A percentile compares a stretch with the other conserved stretches of the same genome.
These are phyloP conservation scores for Ogataea corticis DNA, from an alignment of 805 yeast genomes.

Conservation along the genomic window DNA sequence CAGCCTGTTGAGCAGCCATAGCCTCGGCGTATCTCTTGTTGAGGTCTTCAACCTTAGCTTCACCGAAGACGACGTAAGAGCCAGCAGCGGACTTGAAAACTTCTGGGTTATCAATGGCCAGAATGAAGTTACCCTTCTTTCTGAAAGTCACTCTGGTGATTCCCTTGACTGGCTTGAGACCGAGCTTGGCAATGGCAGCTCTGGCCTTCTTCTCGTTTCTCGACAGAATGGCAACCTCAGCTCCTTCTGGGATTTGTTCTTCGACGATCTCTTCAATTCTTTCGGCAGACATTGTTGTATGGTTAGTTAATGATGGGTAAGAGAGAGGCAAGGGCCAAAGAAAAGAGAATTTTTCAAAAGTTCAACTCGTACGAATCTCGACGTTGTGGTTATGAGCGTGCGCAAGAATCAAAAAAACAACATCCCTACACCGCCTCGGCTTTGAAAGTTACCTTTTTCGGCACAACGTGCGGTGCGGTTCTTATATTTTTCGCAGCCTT, in stretches of 20 bases:
- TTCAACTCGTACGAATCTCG: not conserved
- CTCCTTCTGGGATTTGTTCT: slow-evolving; percentile 72
- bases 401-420: not conserved
- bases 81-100: slow-evolving; percentile 93
- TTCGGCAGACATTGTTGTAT: slow-evolving; percentile 18
- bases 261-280: slow-evolving; percentile 36
- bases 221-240: slow-evolving; percentile 76
- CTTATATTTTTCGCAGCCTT: too few species aligned
- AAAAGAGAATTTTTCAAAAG: slow-evolving; percentile 15
- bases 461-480: too few species aligned
- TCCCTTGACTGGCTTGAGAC: slow-evolving; percentile 87
- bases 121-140: slow-evolving; percentile 86
- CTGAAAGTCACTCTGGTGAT: slow-evolving; percentile 94
- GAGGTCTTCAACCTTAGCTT: slow-evolving; percentile 94
- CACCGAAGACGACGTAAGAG: slow-evolving; percentile 96
- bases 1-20: slow-evolving; percentile 73
- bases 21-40: slow-evolving; percentile 83
- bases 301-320: not conserved
- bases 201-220: slow-evolving; percentile 96
- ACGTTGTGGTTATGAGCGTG: slow-evolving; percentile 14
- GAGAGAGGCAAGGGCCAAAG: not conserved
- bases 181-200: slow-evolving; percentile 82
- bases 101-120: slow-evolving; percentile 91
- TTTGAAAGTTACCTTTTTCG: not conserved
- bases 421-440: not conserved